Percentiles rank a stretch among this genome's conserved stretches.
Evolutionary conservation across 768 basidiomycete species (phyloP).

Genomic region (Russula sp.): DNA sequence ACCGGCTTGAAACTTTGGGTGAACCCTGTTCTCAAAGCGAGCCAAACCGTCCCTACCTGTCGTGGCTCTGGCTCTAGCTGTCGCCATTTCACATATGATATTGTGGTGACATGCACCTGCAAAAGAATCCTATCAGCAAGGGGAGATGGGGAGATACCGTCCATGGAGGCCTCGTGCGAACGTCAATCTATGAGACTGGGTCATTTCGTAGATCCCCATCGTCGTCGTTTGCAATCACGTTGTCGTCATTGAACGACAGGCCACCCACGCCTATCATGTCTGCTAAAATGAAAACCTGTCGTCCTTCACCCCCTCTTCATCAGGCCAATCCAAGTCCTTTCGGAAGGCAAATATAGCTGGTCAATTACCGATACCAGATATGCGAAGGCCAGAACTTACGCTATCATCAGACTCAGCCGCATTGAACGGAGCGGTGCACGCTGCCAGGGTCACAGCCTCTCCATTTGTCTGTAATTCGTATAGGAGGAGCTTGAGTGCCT

Average conservation of each 20-base stretch:
- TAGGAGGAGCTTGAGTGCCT: slow-evolving; percentile 79
- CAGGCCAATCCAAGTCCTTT: slow-evolving; percentile 87
- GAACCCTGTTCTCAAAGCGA: no score
- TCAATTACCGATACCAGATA: background rate
- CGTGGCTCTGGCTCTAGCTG: no score
- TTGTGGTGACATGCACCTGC: slow-evolving; percentile 57
- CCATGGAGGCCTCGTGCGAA: slow-evolving; percentile 41
- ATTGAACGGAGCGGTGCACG: slow-evolving; percentile 46
- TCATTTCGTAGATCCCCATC: slow-evolving; percentile 89
- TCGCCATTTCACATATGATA: no score
- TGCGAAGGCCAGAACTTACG: slow-evolving; percentile 35
- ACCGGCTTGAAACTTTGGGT: no score
- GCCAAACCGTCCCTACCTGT: no score
- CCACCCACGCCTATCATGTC: slow-evolving; percentile 75
- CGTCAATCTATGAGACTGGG: slow-evolving; percentile 80
- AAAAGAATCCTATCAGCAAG: background rate
- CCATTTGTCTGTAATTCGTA: slow-evolving; percentile 78
- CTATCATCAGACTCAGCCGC: slow-evolving; percentile 68
- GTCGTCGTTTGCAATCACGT: slow-evolving; percentile 61
- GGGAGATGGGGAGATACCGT: background rate
- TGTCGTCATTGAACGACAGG: slow-evolving; percentile 62
- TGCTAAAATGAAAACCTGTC: slow-evolving; percentile 80
- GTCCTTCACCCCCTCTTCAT: slow-evolving; percentile 71
- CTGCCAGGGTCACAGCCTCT: slow-evolving; percentile 61
- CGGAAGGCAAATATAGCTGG: slow-evolving; percentile 7